A percentile compares a stretch with the other conserved stretches of the same genome.
Conservation (phyloP, 257 asterid genomes). For the Solanum paucissectum region DNA sequence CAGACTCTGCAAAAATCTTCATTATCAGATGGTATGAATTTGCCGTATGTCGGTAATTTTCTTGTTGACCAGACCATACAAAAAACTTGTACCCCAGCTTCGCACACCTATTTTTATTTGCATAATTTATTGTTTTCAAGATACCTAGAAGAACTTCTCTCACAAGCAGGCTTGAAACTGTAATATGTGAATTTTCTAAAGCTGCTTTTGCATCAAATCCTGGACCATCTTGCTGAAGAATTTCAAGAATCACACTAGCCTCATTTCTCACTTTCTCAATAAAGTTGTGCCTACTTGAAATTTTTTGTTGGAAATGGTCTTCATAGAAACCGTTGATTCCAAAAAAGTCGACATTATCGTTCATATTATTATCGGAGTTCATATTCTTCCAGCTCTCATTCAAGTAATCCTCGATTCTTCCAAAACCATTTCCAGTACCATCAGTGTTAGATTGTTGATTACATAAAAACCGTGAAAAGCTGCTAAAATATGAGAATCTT, state of each 20-base stretch:
- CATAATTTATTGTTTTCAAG: conserved; percentile 40
- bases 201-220: conserved; percentile 54
- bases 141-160: conserved; percentile 76
- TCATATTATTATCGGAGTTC: conserved; percentile 16
- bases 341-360: conserved; percentile 21
- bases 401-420: conserved; percentile 54
- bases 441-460: conserved; percentile 24
- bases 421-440: conserved; percentile 51
- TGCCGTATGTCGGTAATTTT: conserved; percentile 55
- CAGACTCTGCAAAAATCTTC: conserved; percentile 70
- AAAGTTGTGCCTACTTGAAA: conserved; percentile 27
- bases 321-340: conserved; percentile 5
- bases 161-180: conserved; percentile 76
- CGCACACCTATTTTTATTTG: conserved; percentile 58
- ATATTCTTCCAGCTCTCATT: conserved; percentile 54
- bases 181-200: conserved; percentile 37
- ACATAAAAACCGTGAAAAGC: conserved; percentile 43
- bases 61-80: conserved; percentile 78
- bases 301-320: conserved; percentile 12
- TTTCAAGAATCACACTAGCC: conserved; percentile 55
- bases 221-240: conserved; percentile 71
- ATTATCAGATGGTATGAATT: conserved; percentile 62
- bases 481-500: conserved; percentile 21
- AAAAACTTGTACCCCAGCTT: conserved; percentile 89
- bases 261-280: conserved; percentile 37